These are phyloP conservation scores for Aspergillus bertholletiae DNA, from an alignment of 495 filamentous ascomycete genomes.

Conservation along the genomic window DNA sequence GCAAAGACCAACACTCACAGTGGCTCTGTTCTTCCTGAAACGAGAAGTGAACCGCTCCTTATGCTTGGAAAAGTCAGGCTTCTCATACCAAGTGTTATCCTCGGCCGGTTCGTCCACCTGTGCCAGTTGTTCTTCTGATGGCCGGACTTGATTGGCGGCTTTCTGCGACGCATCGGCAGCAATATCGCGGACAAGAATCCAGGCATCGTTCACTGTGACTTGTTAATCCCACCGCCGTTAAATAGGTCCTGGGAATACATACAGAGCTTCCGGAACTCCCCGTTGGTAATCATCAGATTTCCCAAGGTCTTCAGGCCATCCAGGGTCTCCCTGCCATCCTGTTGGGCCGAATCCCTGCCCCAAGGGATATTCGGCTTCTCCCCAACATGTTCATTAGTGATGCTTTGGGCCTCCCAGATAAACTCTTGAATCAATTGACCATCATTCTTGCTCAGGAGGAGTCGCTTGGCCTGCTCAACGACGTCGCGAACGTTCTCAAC, in stretches of 20 bases:
- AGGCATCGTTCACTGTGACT: conserved; percentile 75
- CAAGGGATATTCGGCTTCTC: conserved; percentile 61
- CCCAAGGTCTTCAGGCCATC: conserved; percentile 88
- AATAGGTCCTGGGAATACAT: conserved; percentile 31
- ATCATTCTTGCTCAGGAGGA: conserved; percentile 93
- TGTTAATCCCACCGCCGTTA: conserved; percentile 19
- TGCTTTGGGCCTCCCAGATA: conserved; percentile 84
- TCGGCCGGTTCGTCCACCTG: conserved; percentile 81
- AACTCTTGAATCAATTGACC: conserved; percentile 94
- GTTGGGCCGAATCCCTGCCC: conserved; percentile 68
- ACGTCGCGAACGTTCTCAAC: conserved; percentile 76
- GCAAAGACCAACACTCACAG: conserved; percentile 23
- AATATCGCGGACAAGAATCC: conserved; percentile 78
- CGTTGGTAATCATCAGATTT: conserved; percentile 88
- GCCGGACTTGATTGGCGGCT: conserved; percentile 73
- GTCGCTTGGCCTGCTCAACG: conserved; percentile 80
- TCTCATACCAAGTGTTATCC: conserved; percentile 92
- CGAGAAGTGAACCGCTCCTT: conserved; percentile 67
- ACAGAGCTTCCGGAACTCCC: conserved; percentile 93
- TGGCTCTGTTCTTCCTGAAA: conserved; percentile 61
- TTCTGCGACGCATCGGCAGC: conserved; percentile 85
- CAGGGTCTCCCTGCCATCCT: conserved; percentile 75
- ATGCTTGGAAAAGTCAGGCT: conserved; percentile 62
- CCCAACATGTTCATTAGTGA: conserved; percentile 54
- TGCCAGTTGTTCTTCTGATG: conserved; percentile 68